Evolutionary conservation across 2,329 filamentous ascomycete genomes (phyloP).

Genomic region (Aureobasidium pullulans): DNA sequence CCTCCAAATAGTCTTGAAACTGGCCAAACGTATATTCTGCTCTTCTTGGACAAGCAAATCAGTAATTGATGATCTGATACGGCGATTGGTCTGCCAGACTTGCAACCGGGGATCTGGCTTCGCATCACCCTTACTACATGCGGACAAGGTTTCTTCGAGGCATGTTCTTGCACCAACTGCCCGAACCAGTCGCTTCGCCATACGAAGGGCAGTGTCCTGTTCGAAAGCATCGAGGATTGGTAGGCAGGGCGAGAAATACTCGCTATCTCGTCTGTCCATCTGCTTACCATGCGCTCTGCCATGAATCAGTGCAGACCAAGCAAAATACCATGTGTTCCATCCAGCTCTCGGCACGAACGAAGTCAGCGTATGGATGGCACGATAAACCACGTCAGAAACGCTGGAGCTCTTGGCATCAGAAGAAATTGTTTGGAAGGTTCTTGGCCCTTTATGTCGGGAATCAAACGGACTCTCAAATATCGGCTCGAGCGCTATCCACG

Average conservation of each 20-base stretch:
- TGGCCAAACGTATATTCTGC: slow-evolving; percentile 10
- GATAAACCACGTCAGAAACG: background rate
- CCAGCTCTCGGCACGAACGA: background rate
- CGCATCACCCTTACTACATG: background rate
- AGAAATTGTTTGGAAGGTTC: background rate
- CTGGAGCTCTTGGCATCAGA: background rate
- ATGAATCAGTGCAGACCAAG: slow-evolving; percentile 8
- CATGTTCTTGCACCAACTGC: slow-evolving; percentile 43
- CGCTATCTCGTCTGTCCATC: background rate
- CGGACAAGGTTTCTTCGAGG: slow-evolving; percentile 10
- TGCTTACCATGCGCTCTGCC: slow-evolving; percentile 14
- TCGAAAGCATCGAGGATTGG: slow-evolving; percentile 12
- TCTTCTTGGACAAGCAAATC: slow-evolving; percentile 3
- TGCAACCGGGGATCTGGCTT: background rate
- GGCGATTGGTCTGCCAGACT: slow-evolving; percentile 5
- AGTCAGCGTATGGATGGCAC: slow-evolving; percentile 1
- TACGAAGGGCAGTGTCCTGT: slow-evolving; percentile 36
- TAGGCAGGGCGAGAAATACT: background rate
- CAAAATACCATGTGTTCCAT: background rate
- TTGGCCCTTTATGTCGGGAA: background rate
- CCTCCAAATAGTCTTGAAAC: background rate
- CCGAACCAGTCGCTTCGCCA: slow-evolving; percentile 42
- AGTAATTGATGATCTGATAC: background rate
- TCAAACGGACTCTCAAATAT: slow-evolving; percentile 10
- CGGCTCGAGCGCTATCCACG: slow-evolving; percentile 9